A percentile compares a stretch with the other conserved stretches of the same genome.
These are phyloP conservation scores for Lactarius hatsudake DNA, from an alignment of 768 basidiomycete species.

Conservation along the genomic window DNA sequence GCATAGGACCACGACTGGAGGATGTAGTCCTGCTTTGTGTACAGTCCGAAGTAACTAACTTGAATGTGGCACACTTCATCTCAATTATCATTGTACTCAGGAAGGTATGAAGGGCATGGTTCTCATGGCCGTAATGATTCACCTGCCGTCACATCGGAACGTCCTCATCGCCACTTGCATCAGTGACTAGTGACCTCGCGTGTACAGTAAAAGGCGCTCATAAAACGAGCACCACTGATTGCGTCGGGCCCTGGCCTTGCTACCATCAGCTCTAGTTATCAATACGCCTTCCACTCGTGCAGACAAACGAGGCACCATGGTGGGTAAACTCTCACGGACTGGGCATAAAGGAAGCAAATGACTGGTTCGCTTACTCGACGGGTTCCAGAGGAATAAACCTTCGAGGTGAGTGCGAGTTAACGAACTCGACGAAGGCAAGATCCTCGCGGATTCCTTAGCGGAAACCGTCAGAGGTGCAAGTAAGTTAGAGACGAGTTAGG, in stretches of 20 bases:
- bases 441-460: constrained; percentile 10
- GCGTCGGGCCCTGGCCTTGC: background rate
- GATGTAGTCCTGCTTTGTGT: background rate
- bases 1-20: background rate
- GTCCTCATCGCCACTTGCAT: constrained; percentile 7
- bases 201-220: constrained; percentile 1
- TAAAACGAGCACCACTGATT: constrained; percentile 1
- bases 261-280: background rate
- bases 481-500: constrained; percentile 6
- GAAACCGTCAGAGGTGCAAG: constrained; percentile 5
- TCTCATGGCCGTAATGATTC: constrained; percentile 7
- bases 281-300: background rate
- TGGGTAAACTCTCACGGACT: constrained; percentile 1
- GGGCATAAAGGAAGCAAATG: background rate
- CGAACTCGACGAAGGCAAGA: constrained; percentile 5
- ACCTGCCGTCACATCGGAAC: constrained; percentile 2
- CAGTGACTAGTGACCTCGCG: background rate
- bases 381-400: constrained; percentile 2
- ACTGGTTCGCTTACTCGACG: background rate
- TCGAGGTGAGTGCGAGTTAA: background rate
- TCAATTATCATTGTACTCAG: background rate
- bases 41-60: background rate
- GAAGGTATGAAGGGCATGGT: background rate
- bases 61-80: background rate
- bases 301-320: constrained; percentile 2